phyloP scores from a whole-genome alignment of 257 asterid species.

The Solanum chilense region DNA sequence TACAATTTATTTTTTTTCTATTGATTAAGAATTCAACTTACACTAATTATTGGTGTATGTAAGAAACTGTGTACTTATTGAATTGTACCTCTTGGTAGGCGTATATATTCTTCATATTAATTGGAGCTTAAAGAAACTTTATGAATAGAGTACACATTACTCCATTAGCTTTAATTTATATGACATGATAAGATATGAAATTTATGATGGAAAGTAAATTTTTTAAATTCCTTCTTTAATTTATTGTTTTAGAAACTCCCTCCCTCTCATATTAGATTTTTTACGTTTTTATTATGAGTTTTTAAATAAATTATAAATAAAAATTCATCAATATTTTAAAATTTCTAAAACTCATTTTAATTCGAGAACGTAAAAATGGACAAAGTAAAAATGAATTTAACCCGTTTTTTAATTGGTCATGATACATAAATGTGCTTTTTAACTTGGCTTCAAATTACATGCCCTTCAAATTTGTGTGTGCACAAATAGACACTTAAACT shows the following conservation, averaged over 20 bases:
- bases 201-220: neutral
- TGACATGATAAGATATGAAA: neutral
- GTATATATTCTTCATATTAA: neutral
- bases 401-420: too few relatives aligned
- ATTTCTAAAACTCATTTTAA: neutral
- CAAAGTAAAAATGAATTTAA: neutral
- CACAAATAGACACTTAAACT: too few relatives aligned
- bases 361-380: neutral
- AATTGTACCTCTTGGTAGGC: neutral
- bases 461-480: too few relatives aligned
- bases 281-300: neutral
- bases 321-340: rapidly evolving
- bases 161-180: neutral
- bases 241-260: neutral
- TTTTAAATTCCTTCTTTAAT: neutral
- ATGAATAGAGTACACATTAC: neutral
- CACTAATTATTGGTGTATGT: neutral
- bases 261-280: neutral
- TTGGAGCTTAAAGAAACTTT: neutral
- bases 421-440: too few relatives aligned
- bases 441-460: too few relatives aligned
- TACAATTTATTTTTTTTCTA: neutral
- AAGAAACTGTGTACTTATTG: neutral
- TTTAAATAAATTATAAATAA: neutral
- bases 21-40: neutral